These are phyloP conservation scores for Kodamaea nitidulidarum DNA, from an alignment of 805 yeast genomes.

Conservation along the genomic window DNA sequence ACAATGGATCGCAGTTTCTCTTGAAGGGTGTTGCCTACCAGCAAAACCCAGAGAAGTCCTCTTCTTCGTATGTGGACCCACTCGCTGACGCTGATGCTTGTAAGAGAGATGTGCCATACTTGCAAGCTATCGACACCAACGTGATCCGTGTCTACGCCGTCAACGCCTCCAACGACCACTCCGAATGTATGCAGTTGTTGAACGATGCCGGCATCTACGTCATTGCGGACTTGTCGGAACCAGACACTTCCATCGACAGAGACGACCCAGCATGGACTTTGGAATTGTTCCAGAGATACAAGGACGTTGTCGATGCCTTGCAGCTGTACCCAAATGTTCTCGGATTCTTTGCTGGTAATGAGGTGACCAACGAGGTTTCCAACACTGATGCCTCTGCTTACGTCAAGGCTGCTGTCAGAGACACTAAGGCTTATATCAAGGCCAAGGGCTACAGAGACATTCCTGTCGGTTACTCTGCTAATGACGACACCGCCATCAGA, in stretches of 20 bases:
- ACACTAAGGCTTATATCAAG: slow-evolving; percentile 63
- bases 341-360: slow-evolving; percentile 86
- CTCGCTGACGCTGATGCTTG: slow-evolving; percentile 60
- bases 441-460: slow-evolving; percentile 58
- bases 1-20: slow-evolving; percentile 76
- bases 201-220: slow-evolving; percentile 88
- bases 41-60: slow-evolving; percentile 53
- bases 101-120: slow-evolving; percentile 70
- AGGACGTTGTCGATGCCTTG: slow-evolving; percentile 64
- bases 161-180: slow-evolving; percentile 60
- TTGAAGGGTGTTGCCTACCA: slow-evolving; percentile 81
- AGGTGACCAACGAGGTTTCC: slow-evolving; percentile 63
- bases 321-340: slow-evolving; percentile 66
- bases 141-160: slow-evolving; percentile 75
- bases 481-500: slow-evolving; percentile 68
- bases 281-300: slow-evolving; percentile 62
- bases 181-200: slow-evolving; percentile 62
- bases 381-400: slow-evolving; percentile 76
- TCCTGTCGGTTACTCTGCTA: slow-evolving; percentile 81
- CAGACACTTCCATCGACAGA: slow-evolving; percentile 60
- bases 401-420: slow-evolving; percentile 82
- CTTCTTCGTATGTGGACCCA: slow-evolving; percentile 61
- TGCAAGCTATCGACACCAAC: slow-evolving; percentile 59
- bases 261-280: slow-evolving; percentile 59
- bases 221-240: slow-evolving; percentile 80